These are phyloP conservation scores for Pleurotus citrinopileatus DNA, from an alignment of 768 basidiomycete genomes.

Conservation along the genomic window DNA sequence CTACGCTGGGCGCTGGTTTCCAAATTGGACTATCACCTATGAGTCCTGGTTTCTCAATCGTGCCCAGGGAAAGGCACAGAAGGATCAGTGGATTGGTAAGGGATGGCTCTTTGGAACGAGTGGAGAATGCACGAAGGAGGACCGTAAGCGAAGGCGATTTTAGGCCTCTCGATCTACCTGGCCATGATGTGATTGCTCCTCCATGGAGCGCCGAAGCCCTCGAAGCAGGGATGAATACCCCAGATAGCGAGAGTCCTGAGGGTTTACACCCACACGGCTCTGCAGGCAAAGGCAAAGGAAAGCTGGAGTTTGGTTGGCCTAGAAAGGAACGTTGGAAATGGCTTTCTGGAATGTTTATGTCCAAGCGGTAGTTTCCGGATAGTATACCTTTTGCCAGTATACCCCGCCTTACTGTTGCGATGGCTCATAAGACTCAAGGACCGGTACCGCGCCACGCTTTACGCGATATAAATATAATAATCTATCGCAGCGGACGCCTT, in stretches of 20 bases:
- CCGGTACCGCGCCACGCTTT: too few species aligned
- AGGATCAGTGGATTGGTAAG: conserved; percentile 33
- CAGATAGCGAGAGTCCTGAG: neutral
- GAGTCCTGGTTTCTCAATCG: conserved; percentile 75
- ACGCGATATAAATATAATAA: too few species aligned
- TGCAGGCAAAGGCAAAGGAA: too few species aligned
- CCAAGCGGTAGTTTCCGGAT: neutral
- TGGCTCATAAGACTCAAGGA: too few species aligned
- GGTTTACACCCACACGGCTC: too few species aligned
- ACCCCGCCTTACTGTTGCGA: too few species aligned
- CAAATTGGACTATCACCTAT: conserved; percentile 74
- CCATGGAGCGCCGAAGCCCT: neutral
- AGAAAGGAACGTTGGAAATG: neutral
- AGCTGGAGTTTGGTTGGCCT: too few species aligned
- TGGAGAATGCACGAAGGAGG: conserved; percentile 32
- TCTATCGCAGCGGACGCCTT: too few species aligned
- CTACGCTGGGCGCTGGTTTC: conserved; percentile 51
- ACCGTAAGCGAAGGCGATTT: conserved; percentile 53
- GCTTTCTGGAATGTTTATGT: neutral
- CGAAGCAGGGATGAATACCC: neutral
- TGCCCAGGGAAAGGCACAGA: conserved; percentile 51
- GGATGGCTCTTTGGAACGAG: conserved; percentile 19
- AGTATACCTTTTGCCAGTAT: neutral
- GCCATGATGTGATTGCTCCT: neutral
- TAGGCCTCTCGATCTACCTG: neutral